Percentiles rank a stretch among this genome's conserved stretches.
Conservation (phyloP, 2,329 filamentous ascomycete species). For the Diaporthe sp. region DNA sequence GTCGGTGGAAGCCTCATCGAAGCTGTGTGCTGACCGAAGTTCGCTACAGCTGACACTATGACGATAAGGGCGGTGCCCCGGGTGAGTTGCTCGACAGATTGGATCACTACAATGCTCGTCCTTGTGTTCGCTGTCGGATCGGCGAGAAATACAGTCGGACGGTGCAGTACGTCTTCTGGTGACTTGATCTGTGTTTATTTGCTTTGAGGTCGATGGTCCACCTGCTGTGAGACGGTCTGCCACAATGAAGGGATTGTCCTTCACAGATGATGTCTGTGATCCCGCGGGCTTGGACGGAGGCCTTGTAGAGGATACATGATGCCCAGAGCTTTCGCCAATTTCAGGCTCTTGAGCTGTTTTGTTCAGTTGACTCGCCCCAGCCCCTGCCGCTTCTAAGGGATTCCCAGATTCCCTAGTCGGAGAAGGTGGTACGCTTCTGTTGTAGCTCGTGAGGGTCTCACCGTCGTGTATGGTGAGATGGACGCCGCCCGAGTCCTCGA, state of each 20-base stretch:
- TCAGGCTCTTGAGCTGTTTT: not conserved
- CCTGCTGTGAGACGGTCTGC: conserved; percentile 41
- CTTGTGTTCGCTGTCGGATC: conserved; percentile 34
- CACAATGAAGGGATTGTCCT: conserved; percentile 43
- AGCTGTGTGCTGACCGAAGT: not conserved
- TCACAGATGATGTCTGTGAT: conserved; percentile 32
- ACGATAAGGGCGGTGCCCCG: conserved; percentile 40
- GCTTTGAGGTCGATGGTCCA: conserved; percentile 1
- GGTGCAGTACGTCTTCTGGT: not conserved
- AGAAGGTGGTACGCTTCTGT: conserved; percentile 32
- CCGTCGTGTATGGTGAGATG: conserved; percentile 40
- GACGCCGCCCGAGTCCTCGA: conserved; percentile 38
- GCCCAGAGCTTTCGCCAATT: not conserved
- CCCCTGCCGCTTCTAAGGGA: not conserved
- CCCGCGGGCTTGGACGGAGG: conserved; percentile 7
- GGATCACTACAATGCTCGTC: conserved; percentile 38
- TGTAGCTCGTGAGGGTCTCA: conserved; percentile 38
- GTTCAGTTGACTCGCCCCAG: not conserved
- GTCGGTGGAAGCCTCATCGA: conserved; percentile 24
- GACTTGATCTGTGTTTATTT: not conserved
- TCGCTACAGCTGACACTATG: conserved; percentile 43
- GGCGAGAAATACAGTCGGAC: conserved; percentile 36
- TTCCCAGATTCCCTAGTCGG: conserved; percentile 17
- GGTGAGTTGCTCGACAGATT: conserved; percentile 42
- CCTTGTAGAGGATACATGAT: not conserved